Evolutionary conservation across 345 rosid genomes (phyloP).

Genomic region (thale cress (Arabidopsis thaliana)): DNA sequence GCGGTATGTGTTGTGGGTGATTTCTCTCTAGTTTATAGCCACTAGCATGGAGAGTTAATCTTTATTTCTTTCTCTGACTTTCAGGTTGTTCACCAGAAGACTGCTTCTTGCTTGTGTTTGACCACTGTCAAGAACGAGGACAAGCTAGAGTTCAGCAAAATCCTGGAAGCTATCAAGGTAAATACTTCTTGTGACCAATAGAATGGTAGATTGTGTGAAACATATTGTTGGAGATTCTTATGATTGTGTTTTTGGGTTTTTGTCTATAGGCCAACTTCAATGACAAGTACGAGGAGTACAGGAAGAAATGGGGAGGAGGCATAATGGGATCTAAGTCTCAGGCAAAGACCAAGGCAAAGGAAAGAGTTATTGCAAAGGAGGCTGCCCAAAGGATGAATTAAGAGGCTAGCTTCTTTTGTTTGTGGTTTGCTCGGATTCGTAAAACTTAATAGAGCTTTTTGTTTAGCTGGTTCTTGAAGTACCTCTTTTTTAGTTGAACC

Average conservation of each 20-base stretch:
- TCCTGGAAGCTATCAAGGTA: slow-evolving; percentile 85
- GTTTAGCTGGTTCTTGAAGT: slow-evolving; percentile 31
- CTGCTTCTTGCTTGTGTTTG: slow-evolving; percentile 66
- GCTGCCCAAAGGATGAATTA: slow-evolving; percentile 72
- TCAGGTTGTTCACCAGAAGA: slow-evolving; percentile 73
- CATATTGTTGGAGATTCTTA: background rate
- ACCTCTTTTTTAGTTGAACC: slow-evolving; percentile 10
- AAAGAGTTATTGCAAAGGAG: slow-evolving; percentile 69
- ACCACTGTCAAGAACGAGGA: slow-evolving; percentile 85
- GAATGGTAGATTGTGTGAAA: background rate
- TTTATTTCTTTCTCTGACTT: background rate
- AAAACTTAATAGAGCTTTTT: slow-evolving; percentile 38
- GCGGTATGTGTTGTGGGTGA: slow-evolving; percentile 42
- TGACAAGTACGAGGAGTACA: slow-evolving; percentile 75
- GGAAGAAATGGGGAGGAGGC: slow-evolving; percentile 91
- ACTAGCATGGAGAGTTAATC: background rate
- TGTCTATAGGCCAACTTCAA: slow-evolving; percentile 65
- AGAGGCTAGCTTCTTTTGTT: background rate
- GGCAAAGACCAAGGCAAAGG: slow-evolving; percentile 76
- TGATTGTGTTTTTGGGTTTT: background rate
- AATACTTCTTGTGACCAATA: background rate
- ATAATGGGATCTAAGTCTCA: slow-evolving; percentile 86
- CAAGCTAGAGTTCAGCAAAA: slow-evolving; percentile 76
- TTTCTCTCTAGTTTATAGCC: background rate
- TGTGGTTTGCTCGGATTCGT: slow-evolving; percentile 33